phyloP scores from a whole-genome alignment of 192 early-diverging fungal species.

The Coemansia sp. region DNA sequence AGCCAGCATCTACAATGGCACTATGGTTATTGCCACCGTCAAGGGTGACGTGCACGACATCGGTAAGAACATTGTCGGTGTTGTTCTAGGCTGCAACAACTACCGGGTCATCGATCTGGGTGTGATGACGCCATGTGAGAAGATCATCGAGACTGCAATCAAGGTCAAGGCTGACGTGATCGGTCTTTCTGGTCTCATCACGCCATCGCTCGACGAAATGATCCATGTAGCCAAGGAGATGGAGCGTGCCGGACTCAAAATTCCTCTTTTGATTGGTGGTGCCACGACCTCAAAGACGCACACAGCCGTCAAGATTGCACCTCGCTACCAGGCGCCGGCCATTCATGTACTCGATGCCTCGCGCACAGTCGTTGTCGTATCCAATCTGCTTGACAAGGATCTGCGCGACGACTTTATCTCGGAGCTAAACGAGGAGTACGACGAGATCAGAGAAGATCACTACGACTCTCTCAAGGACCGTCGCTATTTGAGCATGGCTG shows the following conservation, averaged over 20 bases:
- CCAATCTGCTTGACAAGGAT: slow-evolving; percentile 76
- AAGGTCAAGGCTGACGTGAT: slow-evolving; percentile 88
- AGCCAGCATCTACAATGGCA: slow-evolving; percentile 82
- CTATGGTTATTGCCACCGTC: slow-evolving; percentile 90
- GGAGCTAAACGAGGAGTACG: slow-evolving; percentile 90
- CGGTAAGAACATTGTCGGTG: slow-evolving; percentile 97
- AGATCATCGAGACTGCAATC: slow-evolving; percentile 86
- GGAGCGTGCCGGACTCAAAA: slow-evolving; percentile 80
- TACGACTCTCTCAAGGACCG: slow-evolving; percentile 89
- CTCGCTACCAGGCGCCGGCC: slow-evolving; percentile 76
- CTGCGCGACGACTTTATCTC: slow-evolving; percentile 82
- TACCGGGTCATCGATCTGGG: slow-evolving; percentile 93
- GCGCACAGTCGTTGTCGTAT: slow-evolving; percentile 86
- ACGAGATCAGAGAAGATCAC: slow-evolving; percentile 91
- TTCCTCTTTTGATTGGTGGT: slow-evolving; percentile 91
- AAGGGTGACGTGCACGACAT: slow-evolving; percentile 99
- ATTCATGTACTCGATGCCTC: slow-evolving; percentile 92
- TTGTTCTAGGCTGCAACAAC: slow-evolving; percentile 97
- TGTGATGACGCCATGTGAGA: slow-evolving; percentile 93
- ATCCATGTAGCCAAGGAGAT: slow-evolving; percentile 93
- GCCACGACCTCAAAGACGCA: slow-evolving; percentile 96
- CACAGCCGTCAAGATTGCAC: slow-evolving; percentile 95
- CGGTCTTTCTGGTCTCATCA: slow-evolving; percentile 92
- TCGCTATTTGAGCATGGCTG: slow-evolving; percentile 66
- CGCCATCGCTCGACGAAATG: slow-evolving; percentile 96